phyloP scores from a whole-genome alignment of 2,329 filamentous ascomycete species.

The Arthrobotrys musiformis region DNA sequence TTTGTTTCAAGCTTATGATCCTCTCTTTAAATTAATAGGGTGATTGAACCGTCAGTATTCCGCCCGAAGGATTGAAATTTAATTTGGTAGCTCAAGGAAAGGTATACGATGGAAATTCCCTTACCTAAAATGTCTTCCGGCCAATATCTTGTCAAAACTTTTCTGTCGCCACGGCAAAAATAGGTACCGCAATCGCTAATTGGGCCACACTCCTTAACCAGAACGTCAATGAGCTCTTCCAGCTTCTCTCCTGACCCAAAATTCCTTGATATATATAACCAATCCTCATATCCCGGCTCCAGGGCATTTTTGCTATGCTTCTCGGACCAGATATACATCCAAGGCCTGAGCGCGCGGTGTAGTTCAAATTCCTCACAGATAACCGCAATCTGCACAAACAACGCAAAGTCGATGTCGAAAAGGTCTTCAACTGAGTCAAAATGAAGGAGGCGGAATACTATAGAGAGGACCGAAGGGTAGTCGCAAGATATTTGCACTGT shows the following conservation, averaged over 20 bases:
- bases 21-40: too few species aligned
- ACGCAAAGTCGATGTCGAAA: not conserved
- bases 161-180: not conserved
- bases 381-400: not conserved
- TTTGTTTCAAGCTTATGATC: too few species aligned
- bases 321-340: not conserved
- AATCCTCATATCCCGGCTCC: slow-evolving; percentile 8
- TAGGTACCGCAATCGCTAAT: not conserved
- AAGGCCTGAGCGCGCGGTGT: not conserved
- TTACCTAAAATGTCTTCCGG: not conserved
- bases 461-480: not conserved
- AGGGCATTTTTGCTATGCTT: not conserved
- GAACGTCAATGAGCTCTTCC: not conserved
- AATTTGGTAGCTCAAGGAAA: too few species aligned
- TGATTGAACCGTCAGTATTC: too few species aligned
- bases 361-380: not conserved
- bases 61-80: too few species aligned
- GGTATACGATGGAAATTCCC: not conserved
- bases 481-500: too few species aligned
- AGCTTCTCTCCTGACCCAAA: not conserved
- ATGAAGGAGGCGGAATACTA: not conserved
- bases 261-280: not conserved
- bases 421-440: not conserved
- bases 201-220: not conserved
- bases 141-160: not conserved